phyloP scores from a whole-genome alignment of 163 green algal species.

The Chloromonas sp. region DNA sequence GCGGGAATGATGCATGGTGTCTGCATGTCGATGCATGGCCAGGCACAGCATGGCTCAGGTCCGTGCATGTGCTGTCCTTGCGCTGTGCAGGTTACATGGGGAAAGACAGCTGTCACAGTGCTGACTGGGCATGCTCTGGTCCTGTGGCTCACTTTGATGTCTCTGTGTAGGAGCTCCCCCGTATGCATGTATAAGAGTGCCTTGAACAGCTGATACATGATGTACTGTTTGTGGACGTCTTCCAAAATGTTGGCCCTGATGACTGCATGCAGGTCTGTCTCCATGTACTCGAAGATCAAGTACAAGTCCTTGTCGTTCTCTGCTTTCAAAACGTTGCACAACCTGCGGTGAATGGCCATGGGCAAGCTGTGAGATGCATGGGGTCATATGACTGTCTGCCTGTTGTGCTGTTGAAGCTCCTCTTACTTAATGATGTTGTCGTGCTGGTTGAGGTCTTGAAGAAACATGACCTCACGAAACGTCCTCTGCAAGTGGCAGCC shows the following conservation, averaged over 20 bases:
- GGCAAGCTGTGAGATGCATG: background rate
- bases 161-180: conserved; percentile 88
- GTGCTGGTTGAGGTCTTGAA: conserved; percentile 93
- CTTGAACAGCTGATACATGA: conserved; percentile 98
- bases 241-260: conserved; percentile 95
- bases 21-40: no score
- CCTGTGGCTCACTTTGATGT: conserved; percentile 79
- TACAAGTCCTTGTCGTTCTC: conserved; percentile 98
- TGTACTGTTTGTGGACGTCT: conserved; percentile 97
- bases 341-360: conserved; percentile 39
- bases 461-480: conserved; percentile 98
- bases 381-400: background rate
- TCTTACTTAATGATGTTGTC: conserved; percentile 94
- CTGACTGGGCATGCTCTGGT: no score
- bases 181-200: conserved; percentile 98
- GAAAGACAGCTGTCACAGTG: no score
- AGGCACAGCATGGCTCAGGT: no score
- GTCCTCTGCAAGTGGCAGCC: conserved; percentile 68
- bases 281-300: conserved; percentile 97
- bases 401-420: background rate
- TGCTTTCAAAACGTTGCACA: conserved; percentile 93
- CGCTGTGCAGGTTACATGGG: no score
- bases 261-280: conserved; percentile 95
- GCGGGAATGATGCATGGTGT: no score
- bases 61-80: no score